Evolutionary conservation across 495 filamentous ascomycete genomes (phyloP), one percentile per base, ranked within the genome.

Genomic region (Thozetella sp.): DNA sequence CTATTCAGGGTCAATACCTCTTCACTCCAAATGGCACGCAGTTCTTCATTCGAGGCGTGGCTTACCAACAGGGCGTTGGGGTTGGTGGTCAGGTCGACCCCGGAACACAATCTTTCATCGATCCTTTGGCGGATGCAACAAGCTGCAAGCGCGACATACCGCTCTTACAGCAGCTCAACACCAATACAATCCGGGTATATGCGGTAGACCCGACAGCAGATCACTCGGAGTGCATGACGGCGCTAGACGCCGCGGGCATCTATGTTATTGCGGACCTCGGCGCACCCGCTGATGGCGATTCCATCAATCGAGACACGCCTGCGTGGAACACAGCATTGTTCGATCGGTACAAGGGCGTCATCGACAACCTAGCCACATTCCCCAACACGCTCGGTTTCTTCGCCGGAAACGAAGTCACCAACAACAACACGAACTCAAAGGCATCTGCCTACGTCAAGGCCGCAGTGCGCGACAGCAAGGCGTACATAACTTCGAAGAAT

Each of bases 101-200:
- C 22, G 74, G 54, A 45, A 68, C 62, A 48, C 80, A 75, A 64
- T 88, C 78, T 48, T 48, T 48, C 67, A 68, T 74, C 34, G 86
- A 88, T 63, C 93, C 95, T 54, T 82, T 99, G 30, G 85, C 92
- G 54, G 83, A 97, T 75, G 71, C 69, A 19, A 71, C 79, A 19
- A 72, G 76, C 58, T 97, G 94, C 80, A 75, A 81, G 62, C 90
- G 93, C 60, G 95, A 99, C 73, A 75, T 99, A 27, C 91, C 92
- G 17, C 77, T 87, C 61, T 82, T 99, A 52, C 64, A 84, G 70
- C 81, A 90, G 64, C 81, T 97, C 40, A 80, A 82, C 58, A 94
- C 93, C 67, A 99, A 99, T 76, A 86, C 87, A 24, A 93, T 99
- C 68, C 94, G 95, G 67, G 92, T 93, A n/a, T 99, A 99, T 74